Conservation (phyloP, 441 rosid genomes). For the Lepidium campestre region DNA sequence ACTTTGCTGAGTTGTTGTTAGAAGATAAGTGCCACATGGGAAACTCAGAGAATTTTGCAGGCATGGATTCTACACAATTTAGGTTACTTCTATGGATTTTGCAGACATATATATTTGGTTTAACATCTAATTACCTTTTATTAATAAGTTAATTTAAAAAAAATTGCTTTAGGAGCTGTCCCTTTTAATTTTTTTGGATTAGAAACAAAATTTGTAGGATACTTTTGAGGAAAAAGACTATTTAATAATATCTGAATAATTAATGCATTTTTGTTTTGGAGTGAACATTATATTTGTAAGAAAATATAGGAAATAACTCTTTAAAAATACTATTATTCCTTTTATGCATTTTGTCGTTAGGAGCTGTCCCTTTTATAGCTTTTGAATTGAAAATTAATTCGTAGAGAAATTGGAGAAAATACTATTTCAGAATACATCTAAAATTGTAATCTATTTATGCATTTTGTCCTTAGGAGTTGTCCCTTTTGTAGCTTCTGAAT, state of each 20-base stretch:
- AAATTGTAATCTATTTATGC: neutral
- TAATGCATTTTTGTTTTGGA: neutral
- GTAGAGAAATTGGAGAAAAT: neutral
- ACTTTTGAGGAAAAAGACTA: neutral
- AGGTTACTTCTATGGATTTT: neutral
- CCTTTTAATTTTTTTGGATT: neutral
- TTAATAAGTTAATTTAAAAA: neutral
- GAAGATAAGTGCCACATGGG: conserved; percentile 23
- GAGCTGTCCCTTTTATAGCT: conserved; percentile 5
- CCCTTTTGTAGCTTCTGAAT: neutral
- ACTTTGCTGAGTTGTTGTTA: conserved; percentile 28
- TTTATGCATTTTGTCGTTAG: neutral
- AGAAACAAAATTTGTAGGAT: neutral
- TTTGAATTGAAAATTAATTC: neutral
- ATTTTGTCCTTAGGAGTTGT: conserved; percentile 15
- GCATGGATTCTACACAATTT: conserved; percentile 27
- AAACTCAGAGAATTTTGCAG: conserved; percentile 10
- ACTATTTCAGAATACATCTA: neutral
- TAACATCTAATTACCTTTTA: neutral
- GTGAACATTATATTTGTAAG: neutral
- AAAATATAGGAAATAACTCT: neutral
- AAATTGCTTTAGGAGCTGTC: neutral
- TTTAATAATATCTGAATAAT: neutral
- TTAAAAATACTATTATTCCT: neutral
- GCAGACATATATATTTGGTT: neutral